Conservation (phyloP, 2,329 filamentous ascomycete genomes). For the Stachybotrys chlorohalonatus region DNA sequence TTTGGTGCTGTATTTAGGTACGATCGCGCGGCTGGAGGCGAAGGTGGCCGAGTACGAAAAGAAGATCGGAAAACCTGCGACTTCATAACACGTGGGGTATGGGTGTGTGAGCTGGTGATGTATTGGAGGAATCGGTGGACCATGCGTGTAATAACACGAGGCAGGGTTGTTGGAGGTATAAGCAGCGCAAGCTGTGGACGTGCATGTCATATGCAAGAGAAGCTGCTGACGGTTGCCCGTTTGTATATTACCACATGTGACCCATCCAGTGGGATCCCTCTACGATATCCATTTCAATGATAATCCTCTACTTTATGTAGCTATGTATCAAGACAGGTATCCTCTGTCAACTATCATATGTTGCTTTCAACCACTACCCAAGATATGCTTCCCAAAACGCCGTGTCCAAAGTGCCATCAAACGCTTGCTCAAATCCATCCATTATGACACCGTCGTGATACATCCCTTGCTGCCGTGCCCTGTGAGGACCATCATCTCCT, state of each 20-base stretch:
- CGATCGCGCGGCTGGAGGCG: constrained; percentile 27
- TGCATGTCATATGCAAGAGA: too few relatives aligned
- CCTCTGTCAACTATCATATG: not conserved
- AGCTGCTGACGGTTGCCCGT: too few relatives aligned
- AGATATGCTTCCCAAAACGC: not conserved
- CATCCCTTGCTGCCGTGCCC: too few relatives aligned
- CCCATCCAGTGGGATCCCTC: too few relatives aligned
- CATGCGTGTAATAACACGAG: not conserved
- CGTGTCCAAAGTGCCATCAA: not conserved
- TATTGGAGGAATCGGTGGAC: too few relatives aligned
- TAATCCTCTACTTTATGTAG: not conserved
- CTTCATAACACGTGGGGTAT: constrained; percentile 5
- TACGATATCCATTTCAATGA: not conserved
- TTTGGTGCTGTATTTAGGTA: constrained; percentile 10
- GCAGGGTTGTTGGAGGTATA: too few relatives aligned
- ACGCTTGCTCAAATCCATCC: not conserved
- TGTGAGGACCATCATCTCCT: not conserved
- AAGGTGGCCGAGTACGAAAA: constrained; percentile 25
- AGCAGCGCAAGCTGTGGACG: too few relatives aligned
- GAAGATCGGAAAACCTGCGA: constrained; percentile 6
- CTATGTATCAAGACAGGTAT: not conserved
- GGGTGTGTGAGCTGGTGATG: too few relatives aligned
- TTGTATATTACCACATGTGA: too few relatives aligned
- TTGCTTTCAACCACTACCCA: too few relatives aligned
- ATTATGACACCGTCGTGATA: not conserved